phyloP scores from a whole-genome alignment of 2,329 filamentous ascomycete species.

The Epichloe brachyelytri region DNA sequence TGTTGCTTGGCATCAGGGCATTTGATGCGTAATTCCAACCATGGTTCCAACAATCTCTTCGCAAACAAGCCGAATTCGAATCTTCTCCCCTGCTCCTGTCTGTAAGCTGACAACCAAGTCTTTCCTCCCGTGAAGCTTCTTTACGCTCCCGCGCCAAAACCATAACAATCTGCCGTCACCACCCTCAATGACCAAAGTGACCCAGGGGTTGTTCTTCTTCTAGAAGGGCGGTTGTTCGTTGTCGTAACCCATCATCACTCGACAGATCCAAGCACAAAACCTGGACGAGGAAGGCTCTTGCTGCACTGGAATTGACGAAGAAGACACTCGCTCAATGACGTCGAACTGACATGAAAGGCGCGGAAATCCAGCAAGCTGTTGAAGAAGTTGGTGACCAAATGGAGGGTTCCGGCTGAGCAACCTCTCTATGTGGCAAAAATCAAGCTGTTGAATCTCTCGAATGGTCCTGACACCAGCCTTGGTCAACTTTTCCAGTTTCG shows the following conservation, averaged over 20 bases:
- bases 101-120: conserved; percentile 41
- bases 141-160: conserved; percentile 52
- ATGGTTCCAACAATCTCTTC: conserved; percentile 65
- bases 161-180: conserved; percentile 41
- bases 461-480: conserved; percentile 59
- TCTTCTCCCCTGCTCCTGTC: conserved; percentile 39
- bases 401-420: conserved; percentile 69
- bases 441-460: conserved; percentile 51
- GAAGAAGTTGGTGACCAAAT: conserved; percentile 59
- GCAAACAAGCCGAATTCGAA: conserved; percentile 62
- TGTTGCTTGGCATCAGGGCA: conserved; percentile 1
- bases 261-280: conserved; percentile 30
- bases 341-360: conserved; percentile 29
- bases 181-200: conserved; percentile 64
- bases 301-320: not conserved
- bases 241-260: conserved; percentile 54
- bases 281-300: not conserved
- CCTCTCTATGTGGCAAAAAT: conserved; percentile 63
- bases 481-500: conserved; percentile 60
- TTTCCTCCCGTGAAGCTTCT: conserved; percentile 48
- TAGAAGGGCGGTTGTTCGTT: conserved; percentile 54
- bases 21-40: conserved; percentile 13
- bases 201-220: conserved; percentile 48
- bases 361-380: conserved; percentile 58
- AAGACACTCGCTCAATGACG: conserved; percentile 12